Evolutionary conservation across 2,329 filamentous ascomycete genomes (phyloP), one percentile per base, ranked within the genome.

Genomic region (Xylaria multiplex): DNA sequence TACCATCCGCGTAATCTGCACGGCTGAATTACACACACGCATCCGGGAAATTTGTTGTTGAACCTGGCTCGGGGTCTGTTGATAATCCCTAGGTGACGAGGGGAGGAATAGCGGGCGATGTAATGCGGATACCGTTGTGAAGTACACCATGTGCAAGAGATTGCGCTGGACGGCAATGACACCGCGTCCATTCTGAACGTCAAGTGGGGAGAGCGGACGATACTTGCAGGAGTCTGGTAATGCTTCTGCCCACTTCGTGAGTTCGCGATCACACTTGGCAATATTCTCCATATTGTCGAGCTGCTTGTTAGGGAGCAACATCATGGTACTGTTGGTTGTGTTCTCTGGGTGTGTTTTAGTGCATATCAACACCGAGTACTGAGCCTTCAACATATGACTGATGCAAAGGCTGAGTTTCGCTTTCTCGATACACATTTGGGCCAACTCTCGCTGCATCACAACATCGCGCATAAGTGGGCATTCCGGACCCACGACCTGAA

Each of bases 71-170:
- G 88, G 88, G 16, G 83, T 82, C 69, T 81, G 83, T 16, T 84
- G 83, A 6, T 79, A 78, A 71, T 83, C 83, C 66, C 76, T 76
- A 1, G 90, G 88, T 13, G 88, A 88, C 0, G 90, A 90, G 0
- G 93, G 93, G 46, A 97, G 85, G 65, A 97, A 95, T 71, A 97
- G 93, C 2, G 95, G 95, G 35, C 95, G 90, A 78, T 97, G 94
- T 19, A 98, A 84, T 2, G 95, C 95, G 59, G 93, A 97, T 19
- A 96, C 86, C 0, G 94, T 96, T 1, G 95, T 96, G 78, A 93
- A 92, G 79, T 96, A 97, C 1, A 97, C 89, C 91, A 97, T 96
- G 78, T 97, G 93, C 42, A 98, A 82, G 22, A 97, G 84, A n/a
- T 92, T 92, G 54, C 92, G 88, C 76, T 97, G 93, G 2, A 97